Base-by-base conservation (phyloP, 2,329 filamentous ascomycete species). In the Trichoderma asperellum region DNA sequence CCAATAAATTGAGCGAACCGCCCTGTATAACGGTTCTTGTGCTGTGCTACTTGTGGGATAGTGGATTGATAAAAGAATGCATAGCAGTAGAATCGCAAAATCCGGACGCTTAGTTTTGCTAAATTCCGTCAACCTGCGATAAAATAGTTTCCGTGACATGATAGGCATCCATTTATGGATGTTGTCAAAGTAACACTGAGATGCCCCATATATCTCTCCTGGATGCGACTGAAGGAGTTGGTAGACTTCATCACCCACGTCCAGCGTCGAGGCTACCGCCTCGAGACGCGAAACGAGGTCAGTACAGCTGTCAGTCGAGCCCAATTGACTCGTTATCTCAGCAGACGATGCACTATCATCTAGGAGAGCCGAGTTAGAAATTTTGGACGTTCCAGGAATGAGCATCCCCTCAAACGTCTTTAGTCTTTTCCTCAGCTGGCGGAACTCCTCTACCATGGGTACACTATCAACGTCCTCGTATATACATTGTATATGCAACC, bases 91-190 rank as follows among this genome's bases (percentile, higher is more conserved):
- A 52, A 69, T 37, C 4, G 67, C 67, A 59, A 69, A 69, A 21
- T 64, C 67, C 4, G 67, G 52, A 11, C 60, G 27, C n/a, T 58
- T 65, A 2, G 67, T 69, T 21, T 34, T 69, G 67, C 67, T 69
- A 8, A 65, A 69, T 4, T 66, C 52, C 1, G 60, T 69, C 52
- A 69, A 52, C 24, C 53, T 69, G 8, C 37, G 47, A 8, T 69
- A 65, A 14, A 69, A 69, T 1, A 69, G 37, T 27, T 69, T 69
- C 27, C 65, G 60, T 2, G 67, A 65, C 61, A 69, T 57, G 60
- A 69, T 69, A 35, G 67, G 67, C 12, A 69, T 58, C 67, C 67
- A 69, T 58, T n/a, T 65, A 37, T 69, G 67, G 52, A 69, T 34
- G 16, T 64, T 69, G 6, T 69, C 11, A 40, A 69, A 69, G 37